Evolutionary conservation across 2,329 filamentous ascomycete species (phyloP), one percentile per base, ranked within the genome.

Genomic region (Chrysosphaeria jannelii): DNA sequence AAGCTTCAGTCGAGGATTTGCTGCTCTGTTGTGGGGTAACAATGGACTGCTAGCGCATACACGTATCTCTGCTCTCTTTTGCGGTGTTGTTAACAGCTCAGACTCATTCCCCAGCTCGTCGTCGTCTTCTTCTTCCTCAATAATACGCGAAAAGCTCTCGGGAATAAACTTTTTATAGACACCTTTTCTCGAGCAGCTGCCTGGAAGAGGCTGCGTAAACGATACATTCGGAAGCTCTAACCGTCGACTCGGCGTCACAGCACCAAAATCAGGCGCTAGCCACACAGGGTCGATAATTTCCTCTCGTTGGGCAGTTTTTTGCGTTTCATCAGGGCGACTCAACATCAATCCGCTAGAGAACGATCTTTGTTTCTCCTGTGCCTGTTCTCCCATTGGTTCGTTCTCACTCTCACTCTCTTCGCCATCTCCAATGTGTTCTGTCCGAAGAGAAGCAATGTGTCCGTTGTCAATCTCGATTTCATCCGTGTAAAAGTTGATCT

Each of bases 401-500:
- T 28, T 31, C 8, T 30, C 24, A 9, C 29, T 23, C 7, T 32
- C 34, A 5, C 40, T 32, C 7, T 39, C 36, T 3, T 33, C 33
- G 3, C 33, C 32, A 29, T 30, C 23, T 14, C 24, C 29, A 10
- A 41, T 18, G 16, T 18, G 7, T 7, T n/a, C 16, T n/a, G 16
- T 18, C 16, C 16, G 42, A 10, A 31, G 28, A 37, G 31, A 55
- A 23, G 57, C 40, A 24, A 91, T 41, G 45, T 93, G 85, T 0
- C 85, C 81, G 49, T 90, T 85, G 42, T 93, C 58, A 26, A 91
- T 65, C n/a, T 89, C 54, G 22, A 93, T 64, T 28, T 72, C 52
- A 25, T 75, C 78, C 0, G 72, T 81, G 23, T 53, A 50, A 27
- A 90, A 50, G 41, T 93, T 75, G 35, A 93, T 78, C 45, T 90